Evolutionary conservation across 2,329 filamentous ascomycete species (phyloP).

Genomic region (Pestalotiopsis sp.): DNA sequence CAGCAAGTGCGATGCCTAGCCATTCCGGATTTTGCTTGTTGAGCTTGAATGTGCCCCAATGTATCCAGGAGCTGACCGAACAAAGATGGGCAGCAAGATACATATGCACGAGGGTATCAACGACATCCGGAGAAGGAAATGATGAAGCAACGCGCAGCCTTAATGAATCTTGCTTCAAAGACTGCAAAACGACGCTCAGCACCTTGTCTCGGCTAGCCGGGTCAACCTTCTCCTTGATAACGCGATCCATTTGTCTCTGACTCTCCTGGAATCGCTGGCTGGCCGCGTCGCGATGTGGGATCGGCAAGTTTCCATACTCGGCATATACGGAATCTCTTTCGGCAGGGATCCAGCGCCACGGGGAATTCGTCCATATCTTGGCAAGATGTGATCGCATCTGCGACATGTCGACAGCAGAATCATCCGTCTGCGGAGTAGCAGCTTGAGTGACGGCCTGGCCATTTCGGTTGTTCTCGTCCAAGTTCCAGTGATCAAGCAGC

Average conservation of each 20-base stretch:
- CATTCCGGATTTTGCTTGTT: conserved; percentile 61
- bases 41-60: conserved; percentile 61
- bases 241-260: conserved; percentile 39
- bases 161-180: conserved; percentile 53
- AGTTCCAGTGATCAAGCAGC: conserved; percentile 51
- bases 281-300: conserved; percentile 41
- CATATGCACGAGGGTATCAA: conserved; percentile 65
- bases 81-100: conserved; percentile 60
- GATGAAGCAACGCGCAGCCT: conserved; percentile 58
- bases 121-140: conserved; percentile 48
- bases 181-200: conserved; percentile 64
- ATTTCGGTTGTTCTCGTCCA: conserved; percentile 37
- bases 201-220: conserved; percentile 60
- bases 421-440: conserved; percentile 35
- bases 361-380: conserved; percentile 52
- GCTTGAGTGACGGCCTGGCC: conserved; percentile 27
- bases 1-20: conserved; percentile 60
- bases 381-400: conserved; percentile 50
- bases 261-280: conserved; percentile 42
- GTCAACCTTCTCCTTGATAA: conserved; percentile 47
- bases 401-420: conserved; percentile 42
- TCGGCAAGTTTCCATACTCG: conserved; percentile 48
- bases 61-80: conserved; percentile 62
- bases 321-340: conserved; percentile 45
- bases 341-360: conserved; percentile 53